These are phyloP conservation scores for Debaryomyces nepalensis DNA, from an alignment of 1,139 yeast genomes.

Conservation along the genomic window DNA sequence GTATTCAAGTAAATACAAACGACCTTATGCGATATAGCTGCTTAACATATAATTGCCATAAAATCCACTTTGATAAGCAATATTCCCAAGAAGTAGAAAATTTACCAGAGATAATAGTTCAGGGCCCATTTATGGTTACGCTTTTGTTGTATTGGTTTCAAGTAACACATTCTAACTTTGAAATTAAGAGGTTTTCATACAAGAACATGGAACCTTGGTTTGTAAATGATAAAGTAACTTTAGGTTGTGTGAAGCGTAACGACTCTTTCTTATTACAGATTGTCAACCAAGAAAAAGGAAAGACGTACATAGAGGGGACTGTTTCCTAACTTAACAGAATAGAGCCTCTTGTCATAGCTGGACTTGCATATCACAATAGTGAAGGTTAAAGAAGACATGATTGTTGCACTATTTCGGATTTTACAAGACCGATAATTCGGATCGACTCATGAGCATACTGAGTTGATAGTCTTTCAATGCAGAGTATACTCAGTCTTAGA, in stretches of 20 bases:
- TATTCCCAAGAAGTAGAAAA: slow-evolving; percentile 61
- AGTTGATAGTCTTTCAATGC: too few relatives aligned
- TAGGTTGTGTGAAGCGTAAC: slow-evolving; percentile 8
- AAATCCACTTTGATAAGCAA: slow-evolving; percentile 69
- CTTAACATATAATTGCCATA: slow-evolving; percentile 79
- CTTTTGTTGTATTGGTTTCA: slow-evolving; percentile 57
- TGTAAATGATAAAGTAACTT: slow-evolving; percentile 22
- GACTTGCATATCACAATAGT: too few relatives aligned
- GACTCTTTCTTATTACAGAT: slow-evolving; percentile 6
- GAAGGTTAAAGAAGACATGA: too few relatives aligned
- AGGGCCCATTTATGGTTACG: slow-evolving; percentile 80
- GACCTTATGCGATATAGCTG: slow-evolving; percentile 59
- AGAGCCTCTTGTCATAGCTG: too few relatives aligned
- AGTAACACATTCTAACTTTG: slow-evolving; percentile 19
- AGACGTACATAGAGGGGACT: slow-evolving; percentile 13
- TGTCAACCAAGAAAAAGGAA: slow-evolving; percentile 2
- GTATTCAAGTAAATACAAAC: slow-evolving; percentile 9
- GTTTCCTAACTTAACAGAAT: neutral
- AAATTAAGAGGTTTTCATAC: slow-evolving; percentile 43
- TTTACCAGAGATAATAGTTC: slow-evolving; percentile 66
- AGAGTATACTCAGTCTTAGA: too few relatives aligned
- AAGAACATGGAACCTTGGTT: slow-evolving; percentile 56
- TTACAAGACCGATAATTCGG: too few relatives aligned
- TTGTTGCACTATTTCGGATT: too few relatives aligned
- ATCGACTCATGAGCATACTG: too few relatives aligned